Base-by-base conservation (phyloP, 352 stramenopile species). In the Phytopythium chamaehyphon region DNA sequence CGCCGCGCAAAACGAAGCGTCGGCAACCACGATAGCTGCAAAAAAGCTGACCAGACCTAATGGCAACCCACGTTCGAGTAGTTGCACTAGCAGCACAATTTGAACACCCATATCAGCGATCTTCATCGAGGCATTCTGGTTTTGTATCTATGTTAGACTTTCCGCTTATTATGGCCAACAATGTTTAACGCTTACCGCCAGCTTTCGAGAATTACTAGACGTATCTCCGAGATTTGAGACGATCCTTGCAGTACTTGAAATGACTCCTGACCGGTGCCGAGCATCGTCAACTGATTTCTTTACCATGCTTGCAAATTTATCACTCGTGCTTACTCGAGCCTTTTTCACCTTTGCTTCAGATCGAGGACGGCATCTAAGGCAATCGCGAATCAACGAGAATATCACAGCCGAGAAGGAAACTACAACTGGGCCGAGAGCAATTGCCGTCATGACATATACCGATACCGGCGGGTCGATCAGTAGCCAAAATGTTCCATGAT, bases 401-500 rank as follows among this genome's bases (percentile, higher is more conserved):
- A 68, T 39, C 38, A 64, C 37, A 21, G 43, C 10, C 3, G 60
- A 6, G 39, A 67, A 63, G 0, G 55, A 57, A 4, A 64, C 5
- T 0, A 55, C 56, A 2, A 60, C 40, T 26, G 61, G 16, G 16
- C 40, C 53, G 7, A 72, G 51, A 2, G 54, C 42, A 7, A 59
- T 12, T 0, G 62, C 22, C 21, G 54, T 55, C 2, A 65, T 24
- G 18, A 40, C 45, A 15, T 61, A 45, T 0, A 73, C 26, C 11
- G 44, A 56, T 3, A 46, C 24, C 10, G 49, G 36, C 28, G 50
- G 55, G 1, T 71, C 46, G 2, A 71, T 47, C 21, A 71, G 57
- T 15, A 69, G 40, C 66, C 62, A 75, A 37, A 75, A 75, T n/a
- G 46, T 43, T 0, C 66, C 66, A 8, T 60, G 43, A 21, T 75